Evolutionary conservation across 768 basidiomycete genomes (phyloP), one percentile per base, ranked within the genome.

Genomic region (Suillus tomentosus): DNA sequence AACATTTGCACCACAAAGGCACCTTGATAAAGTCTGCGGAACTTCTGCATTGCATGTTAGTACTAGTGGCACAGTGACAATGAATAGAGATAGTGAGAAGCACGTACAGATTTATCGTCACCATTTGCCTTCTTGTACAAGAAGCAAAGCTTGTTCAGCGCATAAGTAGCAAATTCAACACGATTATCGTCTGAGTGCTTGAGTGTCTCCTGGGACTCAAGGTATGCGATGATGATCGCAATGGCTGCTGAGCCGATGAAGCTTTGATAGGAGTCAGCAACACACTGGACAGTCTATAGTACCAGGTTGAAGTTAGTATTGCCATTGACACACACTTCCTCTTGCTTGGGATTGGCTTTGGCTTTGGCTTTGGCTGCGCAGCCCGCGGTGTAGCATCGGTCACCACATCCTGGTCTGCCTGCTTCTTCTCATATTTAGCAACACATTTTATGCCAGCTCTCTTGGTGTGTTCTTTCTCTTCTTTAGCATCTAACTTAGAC

Each of bases 401-500:
- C 19, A n/a, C 11, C n/a, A 24, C 22, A 24, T 24, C 47, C 47
- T 48, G 22, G 11, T 48, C 47, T 3, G n/a, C 45, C 11, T 47
- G 45, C 1, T 22, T 47, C 45, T 47, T 47, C n/a, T 47, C 45
- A 47, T 48, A 24, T 13, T 5, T 5, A 9, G 60, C 63, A 34
- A 67, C 31, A 6, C 7, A 34, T 9, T 53, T 39, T 34, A 55
- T 17, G 7, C 64, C 13, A 1, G 62, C 61, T 27, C 37, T 24
- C 10, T 45, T 40, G 6, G 45, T 54, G 19, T 40, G 17, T 15
- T 36, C 57, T 36, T 67, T 45, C 6, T 56, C 60, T 11, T 45
- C 42, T 36, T 60, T 50, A 5, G 61, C 61, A 27, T 62, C 61
- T 34, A 45, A 58, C 24, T 65, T 47, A 37, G 14, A 19, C 50